Evolutionary conservation across 2,329 filamentous ascomycete genomes (phyloP), one percentile per base, ranked within the genome.

Genomic region (Aschersonia sp.): DNA sequence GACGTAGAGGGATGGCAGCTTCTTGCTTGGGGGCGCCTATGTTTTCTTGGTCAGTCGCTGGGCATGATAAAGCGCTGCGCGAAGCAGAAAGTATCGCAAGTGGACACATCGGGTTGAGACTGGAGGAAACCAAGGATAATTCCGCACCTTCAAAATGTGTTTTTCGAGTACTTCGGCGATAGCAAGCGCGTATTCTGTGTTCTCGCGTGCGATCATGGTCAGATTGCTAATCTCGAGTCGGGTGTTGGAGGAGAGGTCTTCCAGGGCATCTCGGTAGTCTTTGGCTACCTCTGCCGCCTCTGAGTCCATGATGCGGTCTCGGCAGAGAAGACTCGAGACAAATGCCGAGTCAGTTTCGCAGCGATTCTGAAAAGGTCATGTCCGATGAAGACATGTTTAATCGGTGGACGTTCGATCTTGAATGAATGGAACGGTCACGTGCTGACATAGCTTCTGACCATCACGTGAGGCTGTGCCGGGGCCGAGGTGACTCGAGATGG

Each of bases 151-250:
- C 67, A 88, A 83, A 65, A 98, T 96, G 61, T 98, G 92, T 54
- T 89, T 85, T 64, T 94, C 86, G 57, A 98, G 70, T 45, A 87
- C 87, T 59, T 87, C 81, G 20, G 92, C 89, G 59, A 98, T 97
- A 54, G 85, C 87, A 65, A 94, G 80, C 38, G 92, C 92, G 71
- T 96, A 85, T 67, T 94, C 89, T 55, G 89, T 96, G 60, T 94
- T 95, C 67, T 98, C 92, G 65, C 94, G 88, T 51, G 92, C 92
- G 67, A 98, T 97, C 64, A 95, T 82, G 52, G 92, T 98, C 68
- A 98, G 70, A 68, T 94, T 97, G 74, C 85, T 91, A 65, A 98
- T 98, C 68, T 97, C 91, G 67, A 88, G 88, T 61, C 89, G 84
- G 68, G 88, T 87, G 69, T 96, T 96, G 62, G 82, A 78, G 55